These are phyloP conservation scores for Agastache rugosa DNA, from an alignment of 257 asterid genomes.

Conservation along the genomic window DNA sequence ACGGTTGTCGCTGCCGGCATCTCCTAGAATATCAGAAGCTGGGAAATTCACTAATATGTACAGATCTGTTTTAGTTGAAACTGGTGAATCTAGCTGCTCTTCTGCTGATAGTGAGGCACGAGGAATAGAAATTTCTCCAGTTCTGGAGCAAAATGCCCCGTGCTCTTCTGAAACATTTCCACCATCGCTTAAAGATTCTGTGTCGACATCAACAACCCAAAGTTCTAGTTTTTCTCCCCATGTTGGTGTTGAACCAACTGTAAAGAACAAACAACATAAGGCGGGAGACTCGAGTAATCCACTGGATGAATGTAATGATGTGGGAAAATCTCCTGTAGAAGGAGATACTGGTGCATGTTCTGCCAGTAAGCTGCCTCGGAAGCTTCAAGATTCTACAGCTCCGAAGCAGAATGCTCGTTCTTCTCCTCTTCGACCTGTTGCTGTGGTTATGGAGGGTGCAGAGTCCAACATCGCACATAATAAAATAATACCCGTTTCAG, in stretches of 20 bases:
- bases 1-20: slow-evolving; percentile 70
- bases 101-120: slow-evolving; percentile 36
- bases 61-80: slow-evolving; percentile 58
- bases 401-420: slow-evolving; percentile 19
- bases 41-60: slow-evolving; percentile 57
- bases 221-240: slow-evolving; percentile 29
- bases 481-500: slow-evolving; percentile 34
- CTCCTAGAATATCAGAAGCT: slow-evolving; percentile 72
- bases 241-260: slow-evolving; percentile 16
- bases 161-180: slow-evolving; percentile 37
- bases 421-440: slow-evolving; percentile 29
- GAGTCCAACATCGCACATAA: slow-evolving; percentile 32
- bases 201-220: slow-evolving; percentile 40
- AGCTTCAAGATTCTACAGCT: slow-evolving; percentile 30
- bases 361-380: slow-evolving; percentile 26
- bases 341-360: slow-evolving; percentile 26
- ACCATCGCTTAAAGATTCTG: slow-evolving; percentile 39
- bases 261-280: slow-evolving; percentile 29
- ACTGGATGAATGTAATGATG: slow-evolving; percentile 32
- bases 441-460: slow-evolving; percentile 17
- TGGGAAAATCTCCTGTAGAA: slow-evolving; percentile 21
- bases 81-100: slow-evolving; percentile 48
- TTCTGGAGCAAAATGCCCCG: slow-evolving; percentile 53
- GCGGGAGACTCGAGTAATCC: slow-evolving; percentile 29
- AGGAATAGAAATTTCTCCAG: slow-evolving; percentile 47